phyloP scores from a whole-genome alignment of 352 stramenopile genomes.

The Phytophthora meadii region DNA sequence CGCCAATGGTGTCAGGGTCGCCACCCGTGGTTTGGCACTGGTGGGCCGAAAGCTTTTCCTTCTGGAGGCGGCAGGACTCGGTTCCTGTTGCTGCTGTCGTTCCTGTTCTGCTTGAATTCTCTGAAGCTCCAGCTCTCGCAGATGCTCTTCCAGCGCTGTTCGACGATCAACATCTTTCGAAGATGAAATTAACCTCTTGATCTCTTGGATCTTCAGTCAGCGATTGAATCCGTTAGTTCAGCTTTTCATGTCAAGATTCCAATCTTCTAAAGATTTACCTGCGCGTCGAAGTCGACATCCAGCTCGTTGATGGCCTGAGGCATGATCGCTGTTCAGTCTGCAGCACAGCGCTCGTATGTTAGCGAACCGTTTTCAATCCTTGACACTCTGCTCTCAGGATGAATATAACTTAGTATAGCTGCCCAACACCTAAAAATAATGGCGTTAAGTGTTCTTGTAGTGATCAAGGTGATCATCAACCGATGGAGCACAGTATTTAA shows the following conservation, averaged over 20 bases:
- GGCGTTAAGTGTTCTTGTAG: neutral
- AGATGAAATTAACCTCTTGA: conserved; percentile 76
- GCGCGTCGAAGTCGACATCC: conserved; percentile 73
- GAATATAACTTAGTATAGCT: conserved; percentile 14
- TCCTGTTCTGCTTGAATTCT: conserved; percentile 56
- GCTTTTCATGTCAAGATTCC: neutral
- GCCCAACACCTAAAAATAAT: conserved; percentile 15
- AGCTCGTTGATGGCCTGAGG: conserved; percentile 68
- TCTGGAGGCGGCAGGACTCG: conserved; percentile 10
- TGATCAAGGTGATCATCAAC: too few relatives aligned
- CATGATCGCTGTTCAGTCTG: conserved; percentile 34
- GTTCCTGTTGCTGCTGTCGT: conserved; percentile 13
- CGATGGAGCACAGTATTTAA: too few relatives aligned
- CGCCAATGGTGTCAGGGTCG: conserved; percentile 55
- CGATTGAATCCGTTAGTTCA: conserved; percentile 6
- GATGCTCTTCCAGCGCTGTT: conserved; percentile 68
- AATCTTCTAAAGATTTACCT: conserved; percentile 38
- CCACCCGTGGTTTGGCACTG: conserved; percentile 68
- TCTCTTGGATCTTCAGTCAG: conserved; percentile 70
- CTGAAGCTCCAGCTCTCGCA: conserved; percentile 68
- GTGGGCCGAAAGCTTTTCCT: conserved; percentile 78
- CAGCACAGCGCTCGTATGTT: conserved; percentile 2
- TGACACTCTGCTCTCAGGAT: neutral
- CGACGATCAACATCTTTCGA: conserved; percentile 69
- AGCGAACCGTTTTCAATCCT: conserved; percentile 22